A percentile compares a stretch with the other conserved stretches of the same genome.
Evolutionary conservation across 2,329 filamentous ascomycete species (phyloP).

Genomic region (Chalaropsis thielavioides): DNA sequence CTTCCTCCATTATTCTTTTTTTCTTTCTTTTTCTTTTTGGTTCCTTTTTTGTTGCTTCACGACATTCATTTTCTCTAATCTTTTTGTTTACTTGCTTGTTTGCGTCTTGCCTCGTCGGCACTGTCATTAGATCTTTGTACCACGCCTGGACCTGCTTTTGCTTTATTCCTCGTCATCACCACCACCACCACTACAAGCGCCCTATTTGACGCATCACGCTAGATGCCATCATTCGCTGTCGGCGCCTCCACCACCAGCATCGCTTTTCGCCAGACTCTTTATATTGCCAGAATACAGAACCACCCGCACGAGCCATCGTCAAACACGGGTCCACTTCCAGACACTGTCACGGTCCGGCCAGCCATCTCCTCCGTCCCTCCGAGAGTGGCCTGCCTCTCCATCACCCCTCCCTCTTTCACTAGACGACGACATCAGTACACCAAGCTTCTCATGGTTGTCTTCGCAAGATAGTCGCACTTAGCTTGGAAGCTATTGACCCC

Average conservation of each 20-base stretch:
- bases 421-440: background rate
- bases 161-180: no score
- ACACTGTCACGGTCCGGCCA: background rate
- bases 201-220: background rate
- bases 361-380: background rate
- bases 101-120: background rate
- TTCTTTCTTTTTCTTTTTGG: background rate
- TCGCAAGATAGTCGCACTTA: conserved; percentile 4
- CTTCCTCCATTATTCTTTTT: background rate
- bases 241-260: background rate
- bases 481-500: conserved; percentile 11
- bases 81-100: background rate
- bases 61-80: conserved; percentile 2
- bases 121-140: background rate
- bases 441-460: conserved; percentile 9
- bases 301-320: background rate
- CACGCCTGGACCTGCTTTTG: background rate
- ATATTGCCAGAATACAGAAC: background rate
- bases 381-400: background rate
- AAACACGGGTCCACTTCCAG: background rate
- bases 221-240: background rate
- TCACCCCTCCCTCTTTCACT: background rate
- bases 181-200: background rate
- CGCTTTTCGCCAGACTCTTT: background rate
- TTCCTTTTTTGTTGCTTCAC: background rate